A percentile compares a stretch with the other conserved stretches of the same genome.
Conservation (phyloP, 352 stramenopile genomes). For the Achlya hypogyna region DNA sequence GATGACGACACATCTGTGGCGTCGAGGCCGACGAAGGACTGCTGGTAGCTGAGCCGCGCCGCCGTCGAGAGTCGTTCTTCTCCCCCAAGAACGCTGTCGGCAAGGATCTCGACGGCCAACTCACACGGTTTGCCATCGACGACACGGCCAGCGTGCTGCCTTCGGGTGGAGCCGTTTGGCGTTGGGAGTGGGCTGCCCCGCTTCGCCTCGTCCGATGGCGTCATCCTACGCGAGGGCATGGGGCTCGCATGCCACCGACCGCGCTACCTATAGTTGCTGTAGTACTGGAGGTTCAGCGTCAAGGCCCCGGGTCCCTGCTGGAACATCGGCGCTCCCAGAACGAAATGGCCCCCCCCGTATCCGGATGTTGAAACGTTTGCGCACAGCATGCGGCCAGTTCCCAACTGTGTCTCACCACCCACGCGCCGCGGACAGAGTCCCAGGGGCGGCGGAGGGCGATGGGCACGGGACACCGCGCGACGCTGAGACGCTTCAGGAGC, state of each 20-base stretch:
- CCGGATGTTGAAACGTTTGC: background rate
- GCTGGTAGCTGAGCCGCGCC: constrained; percentile 11
- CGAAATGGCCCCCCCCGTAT: background rate
- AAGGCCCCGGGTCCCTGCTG: background rate
- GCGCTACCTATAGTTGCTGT: background rate
- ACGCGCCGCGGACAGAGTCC: too few species aligned
- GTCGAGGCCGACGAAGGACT: constrained; percentile 12
- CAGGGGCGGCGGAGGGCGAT: too few species aligned
- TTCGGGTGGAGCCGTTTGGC: background rate
- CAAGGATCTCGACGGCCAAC: constrained; percentile 18
- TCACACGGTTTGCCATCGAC: constrained; percentile 17
- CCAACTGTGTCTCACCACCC: too few species aligned
- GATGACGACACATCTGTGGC: background rate
- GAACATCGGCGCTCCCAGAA: background rate
- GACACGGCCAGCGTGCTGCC: background rate
- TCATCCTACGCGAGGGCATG: background rate
- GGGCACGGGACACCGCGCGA: too few species aligned
- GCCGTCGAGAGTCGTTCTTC: constrained; percentile 10
- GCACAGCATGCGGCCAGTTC: too few species aligned
- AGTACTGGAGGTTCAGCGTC: background rate
- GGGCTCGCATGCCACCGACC: background rate
- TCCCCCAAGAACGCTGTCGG: constrained; percentile 17
- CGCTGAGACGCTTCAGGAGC: too few species aligned
- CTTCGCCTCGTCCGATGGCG: background rate
- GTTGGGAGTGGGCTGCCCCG: background rate